These are phyloP conservation scores for Aspergillus oerlinghausenensis DNA, from an alignment of 2,329 filamentous ascomycete species.

Conservation along the genomic window DNA sequence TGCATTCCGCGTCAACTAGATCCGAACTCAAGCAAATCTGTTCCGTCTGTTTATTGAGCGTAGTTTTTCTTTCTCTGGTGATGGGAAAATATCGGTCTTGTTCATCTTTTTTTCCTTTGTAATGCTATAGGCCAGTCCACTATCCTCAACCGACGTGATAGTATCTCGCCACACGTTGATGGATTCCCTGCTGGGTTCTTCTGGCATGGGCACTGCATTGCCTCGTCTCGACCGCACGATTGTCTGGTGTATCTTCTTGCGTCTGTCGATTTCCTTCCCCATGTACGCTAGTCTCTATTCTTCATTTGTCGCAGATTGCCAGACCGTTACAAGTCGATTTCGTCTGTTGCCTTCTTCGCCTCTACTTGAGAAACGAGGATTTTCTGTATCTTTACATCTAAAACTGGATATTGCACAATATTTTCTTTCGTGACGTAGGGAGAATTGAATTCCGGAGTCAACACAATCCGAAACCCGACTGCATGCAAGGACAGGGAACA, in stretches of 20 bases:
- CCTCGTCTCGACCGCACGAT: background rate
- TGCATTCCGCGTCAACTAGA: slow-evolving; percentile 24
- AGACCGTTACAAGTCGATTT: background rate
- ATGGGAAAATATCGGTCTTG: slow-evolving; percentile 16
- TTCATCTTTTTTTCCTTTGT: slow-evolving; percentile 7
- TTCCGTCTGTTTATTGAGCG: slow-evolving; percentile 20
- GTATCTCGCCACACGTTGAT: background rate
- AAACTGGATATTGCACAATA: background rate
- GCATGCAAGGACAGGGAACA: background rate
- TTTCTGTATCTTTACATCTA: slow-evolving; percentile 1
- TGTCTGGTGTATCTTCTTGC: background rate
- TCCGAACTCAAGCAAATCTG: slow-evolving; percentile 11
- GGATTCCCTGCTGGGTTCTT: background rate
- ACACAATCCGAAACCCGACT: background rate
- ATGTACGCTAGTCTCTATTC: background rate
- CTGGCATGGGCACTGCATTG: background rate
- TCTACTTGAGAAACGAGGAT: background rate
- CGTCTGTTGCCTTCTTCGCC: background rate
- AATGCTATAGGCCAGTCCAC: background rate
- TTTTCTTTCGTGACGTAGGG: background rate
- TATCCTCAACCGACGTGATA: background rate
- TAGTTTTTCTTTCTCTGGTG: slow-evolving; percentile 17
- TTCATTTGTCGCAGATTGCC: background rate
- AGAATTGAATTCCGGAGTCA: background rate
- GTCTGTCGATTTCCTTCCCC: background rate